Evolutionary conservation across 148 eudicot genomes (phyloP).

Genomic region (Spergularia bocconei): DNA sequence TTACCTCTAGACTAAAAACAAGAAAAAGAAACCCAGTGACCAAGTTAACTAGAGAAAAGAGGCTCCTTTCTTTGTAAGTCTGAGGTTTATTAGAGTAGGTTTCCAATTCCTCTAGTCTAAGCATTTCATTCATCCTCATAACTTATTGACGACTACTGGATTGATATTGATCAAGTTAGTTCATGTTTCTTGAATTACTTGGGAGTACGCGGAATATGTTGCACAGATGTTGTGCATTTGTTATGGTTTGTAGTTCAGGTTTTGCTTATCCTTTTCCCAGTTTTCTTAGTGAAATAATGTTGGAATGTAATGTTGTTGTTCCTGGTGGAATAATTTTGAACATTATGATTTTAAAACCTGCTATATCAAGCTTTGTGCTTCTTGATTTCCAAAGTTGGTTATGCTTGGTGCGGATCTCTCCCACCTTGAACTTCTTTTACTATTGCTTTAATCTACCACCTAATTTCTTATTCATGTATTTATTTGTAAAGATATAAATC

Average conservation of each 20-base stretch:
- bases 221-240: background rate
- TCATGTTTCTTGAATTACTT: background rate
- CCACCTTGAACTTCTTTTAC: background rate
- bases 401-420: background rate
- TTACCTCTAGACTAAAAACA: no score
- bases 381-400: background rate
- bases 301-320: background rate
- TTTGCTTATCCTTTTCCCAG: background rate
- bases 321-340: background rate
- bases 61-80: no score
- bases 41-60: no score
- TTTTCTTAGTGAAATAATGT: conserved; percentile 1
- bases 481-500: background rate
- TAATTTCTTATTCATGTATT: background rate
- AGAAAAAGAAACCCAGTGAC: no score
- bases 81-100: no score
- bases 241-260: no score
- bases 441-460: background rate
- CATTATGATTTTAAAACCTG: background rate
- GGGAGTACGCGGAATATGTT: no score
- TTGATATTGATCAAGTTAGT: background rate
- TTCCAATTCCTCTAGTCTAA: no score
- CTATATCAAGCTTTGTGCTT: background rate
- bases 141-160: no score
- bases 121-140: no score